Evolutionary conservation across 306 rosid genomes (phyloP), one percentile per base, ranked within the genome.

Genomic region (Phaseolus lunatus): DNA sequence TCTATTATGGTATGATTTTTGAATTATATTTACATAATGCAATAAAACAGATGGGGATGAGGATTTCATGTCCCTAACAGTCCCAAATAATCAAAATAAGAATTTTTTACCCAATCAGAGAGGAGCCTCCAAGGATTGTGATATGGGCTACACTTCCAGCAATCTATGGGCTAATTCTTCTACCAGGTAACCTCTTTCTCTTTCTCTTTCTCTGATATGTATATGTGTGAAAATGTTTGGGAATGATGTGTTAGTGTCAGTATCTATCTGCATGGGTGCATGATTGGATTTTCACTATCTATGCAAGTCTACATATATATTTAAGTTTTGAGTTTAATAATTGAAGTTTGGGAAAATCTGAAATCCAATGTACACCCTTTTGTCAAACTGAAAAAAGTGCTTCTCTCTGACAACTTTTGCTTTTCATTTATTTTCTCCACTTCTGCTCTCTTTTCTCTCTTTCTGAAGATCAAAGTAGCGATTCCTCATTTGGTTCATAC

Each of bases 1-100:
- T n/a, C 1, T 29, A 59, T 9, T 26, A 29, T 58, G 18, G 3
- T 59, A 14, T 50, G 24, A 31, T 53, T 71, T n/a, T 39, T 58
- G 37, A 74, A 44, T 35, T 74, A 19, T 67, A 75, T 49, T 13
- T 79, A 3, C n/a, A 14, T 49, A 41, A 72, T 53, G 29, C 31
- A 76, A 44, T 56, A 63, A 43, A 78, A 77, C 81, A 90, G 97
- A 93, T 82, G 98, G 89, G 66, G 98, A 91, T 75, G 98, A 90
- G 78, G 93, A 89, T 82, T 85, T 86, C 81, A 79, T 86, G 85
- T 78, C 88, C 70, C 73, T 87, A 72, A 71, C 90, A 77, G 76
- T 84, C 66, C 70, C 85, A 29, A 58, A 48, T 41, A 66, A 70
- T 80, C 92, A 85, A 65, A 87, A 83, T 73, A 84, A 82, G 35